Evolutionary conservation across 495 filamentous ascomycete genomes (phyloP).

Genomic region (Xylaria acuta): DNA sequence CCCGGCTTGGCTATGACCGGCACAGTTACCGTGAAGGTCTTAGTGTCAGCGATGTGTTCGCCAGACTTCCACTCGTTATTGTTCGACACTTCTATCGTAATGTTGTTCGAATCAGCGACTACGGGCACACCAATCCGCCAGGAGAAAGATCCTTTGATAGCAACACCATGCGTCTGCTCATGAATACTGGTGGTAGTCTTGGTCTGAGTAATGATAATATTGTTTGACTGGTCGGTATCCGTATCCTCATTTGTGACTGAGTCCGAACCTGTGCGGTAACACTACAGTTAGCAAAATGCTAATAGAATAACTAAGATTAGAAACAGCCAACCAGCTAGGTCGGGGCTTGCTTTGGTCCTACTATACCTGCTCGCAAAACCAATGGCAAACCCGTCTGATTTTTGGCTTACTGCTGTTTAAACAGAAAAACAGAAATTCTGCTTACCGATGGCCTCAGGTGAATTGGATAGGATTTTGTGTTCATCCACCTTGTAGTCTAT

Average conservation of each 20-base stretch:
- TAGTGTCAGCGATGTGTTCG: neutral
- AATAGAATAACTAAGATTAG: neutral
- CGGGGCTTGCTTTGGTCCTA: neutral
- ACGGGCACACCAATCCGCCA: neutral
- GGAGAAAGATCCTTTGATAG: neutral
- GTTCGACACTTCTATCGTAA: neutral
- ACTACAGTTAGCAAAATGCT: neutral
- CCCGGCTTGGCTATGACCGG: neutral
- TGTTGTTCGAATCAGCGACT: neutral
- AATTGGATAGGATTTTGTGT: neutral
- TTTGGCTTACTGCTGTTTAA: neutral
- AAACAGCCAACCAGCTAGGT: neutral
- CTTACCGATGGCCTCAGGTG: neutral
- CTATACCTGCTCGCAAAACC: neutral
- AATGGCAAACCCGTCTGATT: neutral
- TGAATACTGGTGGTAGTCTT: neutral
- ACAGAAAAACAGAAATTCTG: neutral
- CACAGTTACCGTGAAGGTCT: conserved; percentile 1
- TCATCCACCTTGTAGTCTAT: neutral
- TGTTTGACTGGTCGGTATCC: neutral
- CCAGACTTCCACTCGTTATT: conserved; percentile 1
- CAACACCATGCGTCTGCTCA: neutral
- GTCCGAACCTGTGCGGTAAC: neutral
- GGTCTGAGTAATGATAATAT: neutral
- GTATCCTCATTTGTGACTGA: neutral